These are phyloP conservation scores for Aspergillus pseudotamarii DNA, from an alignment of 2,329 filamentous ascomycete genomes.

Conservation along the genomic window DNA sequence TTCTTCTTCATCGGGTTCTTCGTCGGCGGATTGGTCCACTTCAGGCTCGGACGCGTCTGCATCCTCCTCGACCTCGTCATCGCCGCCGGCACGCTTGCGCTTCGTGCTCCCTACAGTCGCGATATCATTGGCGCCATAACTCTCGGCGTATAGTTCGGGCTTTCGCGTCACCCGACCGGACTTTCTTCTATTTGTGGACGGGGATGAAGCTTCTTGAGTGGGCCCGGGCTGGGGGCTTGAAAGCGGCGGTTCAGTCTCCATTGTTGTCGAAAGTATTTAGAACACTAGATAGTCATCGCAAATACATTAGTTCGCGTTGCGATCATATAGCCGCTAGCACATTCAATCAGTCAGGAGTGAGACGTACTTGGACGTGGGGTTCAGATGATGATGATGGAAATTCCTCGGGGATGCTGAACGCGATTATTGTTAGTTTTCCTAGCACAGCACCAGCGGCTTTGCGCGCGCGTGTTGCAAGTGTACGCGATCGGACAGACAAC, in stretches of 20 bases:
- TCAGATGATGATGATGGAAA: constrained; percentile 11
- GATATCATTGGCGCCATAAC: constrained; percentile 31
- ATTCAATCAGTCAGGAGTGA: not conserved
- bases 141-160: constrained; percentile 47
- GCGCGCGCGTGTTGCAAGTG: constrained; percentile 19
- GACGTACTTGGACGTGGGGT: constrained; percentile 21
- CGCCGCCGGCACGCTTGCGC: constrained; percentile 52
- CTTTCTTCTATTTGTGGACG: constrained; percentile 42
- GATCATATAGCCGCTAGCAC: not conserved
- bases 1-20: constrained; percentile 54
- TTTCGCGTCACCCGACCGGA: constrained; percentile 48
- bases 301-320: constrained; percentile 3
- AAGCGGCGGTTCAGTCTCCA: constrained; percentile 28
- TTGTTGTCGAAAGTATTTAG: constrained; percentile 12
- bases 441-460: constrained; percentile 8
- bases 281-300: constrained; percentile 6
- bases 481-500: constrained; percentile 1
- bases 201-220: constrained; percentile 24
- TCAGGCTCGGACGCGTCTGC: constrained; percentile 42
- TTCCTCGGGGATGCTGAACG: constrained; percentile 13
- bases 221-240: constrained; percentile 22
- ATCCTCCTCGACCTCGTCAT: constrained; percentile 37
- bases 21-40: constrained; percentile 40
- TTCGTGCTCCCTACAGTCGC: constrained; percentile 42
- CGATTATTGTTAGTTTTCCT: constrained; percentile 17